These are phyloP conservation scores for Hordeum pubiflorum DNA, from an alignment of 202 grass and related monocot species.

Conservation along the genomic window DNA sequence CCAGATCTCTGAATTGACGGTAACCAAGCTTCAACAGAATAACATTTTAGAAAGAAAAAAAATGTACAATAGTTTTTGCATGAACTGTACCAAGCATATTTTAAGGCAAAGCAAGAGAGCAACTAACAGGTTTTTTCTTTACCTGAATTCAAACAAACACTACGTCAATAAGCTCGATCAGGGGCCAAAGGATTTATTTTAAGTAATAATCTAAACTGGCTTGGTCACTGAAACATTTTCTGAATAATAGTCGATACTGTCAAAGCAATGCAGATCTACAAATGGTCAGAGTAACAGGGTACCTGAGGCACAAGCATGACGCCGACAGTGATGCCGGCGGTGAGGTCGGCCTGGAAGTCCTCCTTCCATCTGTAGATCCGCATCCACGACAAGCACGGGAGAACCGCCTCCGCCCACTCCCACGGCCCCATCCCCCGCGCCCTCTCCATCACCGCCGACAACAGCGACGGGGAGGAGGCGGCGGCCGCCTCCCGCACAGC, in stretches of 20 bases:
- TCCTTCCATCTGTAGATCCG: conserved; percentile 61
- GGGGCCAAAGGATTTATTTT: neutral
- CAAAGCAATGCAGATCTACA: conserved; percentile 1
- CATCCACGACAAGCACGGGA: conserved; percentile 72
- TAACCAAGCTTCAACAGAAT: neutral
- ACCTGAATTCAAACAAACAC: neutral
- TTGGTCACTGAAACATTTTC: neutral
- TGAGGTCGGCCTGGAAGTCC: conserved; percentile 63
- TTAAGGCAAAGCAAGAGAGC: neutral
- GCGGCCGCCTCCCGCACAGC: neutral
- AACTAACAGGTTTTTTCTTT: neutral
- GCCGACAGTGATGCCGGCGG: conserved; percentile 78
- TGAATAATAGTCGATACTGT: neutral
- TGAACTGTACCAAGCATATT: neutral
- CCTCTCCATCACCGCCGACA: conserved; percentile 25
- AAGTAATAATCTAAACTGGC: neutral
- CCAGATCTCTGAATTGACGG: neutral
- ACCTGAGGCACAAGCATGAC: conserved; percentile 99
- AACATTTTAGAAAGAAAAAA: neutral
- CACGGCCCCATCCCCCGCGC: conserved; percentile 39
- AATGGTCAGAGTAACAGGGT: neutral
- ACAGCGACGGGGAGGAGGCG: conserved; percentile 13
- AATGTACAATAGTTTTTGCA: neutral
- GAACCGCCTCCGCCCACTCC: conserved; percentile 47
- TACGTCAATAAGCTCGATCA: neutral